Conservation (phyloP, 169 alveolate species). For the Eimeria brunetti region DNA sequence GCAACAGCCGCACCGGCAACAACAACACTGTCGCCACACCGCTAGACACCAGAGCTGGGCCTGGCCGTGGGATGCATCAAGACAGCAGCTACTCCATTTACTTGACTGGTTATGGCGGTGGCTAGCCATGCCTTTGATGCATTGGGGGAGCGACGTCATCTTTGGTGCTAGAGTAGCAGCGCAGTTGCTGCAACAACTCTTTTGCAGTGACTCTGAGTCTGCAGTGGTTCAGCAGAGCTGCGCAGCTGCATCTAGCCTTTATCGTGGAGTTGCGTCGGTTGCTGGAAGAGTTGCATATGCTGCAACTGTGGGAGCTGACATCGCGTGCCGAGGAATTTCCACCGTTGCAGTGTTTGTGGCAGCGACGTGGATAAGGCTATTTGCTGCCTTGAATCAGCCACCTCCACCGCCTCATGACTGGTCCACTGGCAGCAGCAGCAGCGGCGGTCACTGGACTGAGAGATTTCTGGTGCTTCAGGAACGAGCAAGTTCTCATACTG, state of each 20-base stretch:
- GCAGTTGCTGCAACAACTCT: neutral
- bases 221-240: constrained; percentile 69
- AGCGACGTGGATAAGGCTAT: constrained; percentile 20
- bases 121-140: constrained; percentile 3
- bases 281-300: neutral
- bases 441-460: constrained; percentile 12
- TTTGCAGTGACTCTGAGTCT: constrained; percentile 66
- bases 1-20: constrained; percentile 3
- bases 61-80: neutral
- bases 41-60: constrained; percentile 1
- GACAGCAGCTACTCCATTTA: constrained; percentile 23
- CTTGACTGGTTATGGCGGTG: constrained; percentile 27
- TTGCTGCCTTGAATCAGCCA: neutral
- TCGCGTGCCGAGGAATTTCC: constrained; percentile 7
- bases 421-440: constrained; percentile 52
- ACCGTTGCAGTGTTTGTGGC: neutral
- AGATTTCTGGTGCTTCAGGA: constrained; percentile 42
- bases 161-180: neutral
- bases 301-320: neutral
- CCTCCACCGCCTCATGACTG: neutral
- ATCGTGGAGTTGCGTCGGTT: neutral
- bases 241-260: constrained; percentile 32
- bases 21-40: constrained; percentile 21
- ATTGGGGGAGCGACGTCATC: neutral
- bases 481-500: neutral